Conservation (phyloP, 805 yeast species). For the Candida cerambycidarum region DNA sequence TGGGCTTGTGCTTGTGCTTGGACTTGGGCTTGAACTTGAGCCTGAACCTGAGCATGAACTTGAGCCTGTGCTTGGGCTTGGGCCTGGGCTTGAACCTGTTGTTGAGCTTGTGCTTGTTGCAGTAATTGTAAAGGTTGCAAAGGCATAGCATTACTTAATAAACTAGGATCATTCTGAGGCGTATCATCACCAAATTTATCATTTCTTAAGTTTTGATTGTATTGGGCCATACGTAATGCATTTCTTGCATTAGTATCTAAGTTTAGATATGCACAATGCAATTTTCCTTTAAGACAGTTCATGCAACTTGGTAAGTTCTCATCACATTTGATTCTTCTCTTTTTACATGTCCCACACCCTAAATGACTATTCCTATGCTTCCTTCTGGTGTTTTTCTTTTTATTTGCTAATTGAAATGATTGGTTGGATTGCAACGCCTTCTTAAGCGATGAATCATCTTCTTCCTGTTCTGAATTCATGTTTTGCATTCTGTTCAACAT, state of each 20-base stretch:
- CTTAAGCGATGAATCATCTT: conserved; percentile 14
- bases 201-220: conserved; percentile 35
- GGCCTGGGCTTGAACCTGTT: background rate
- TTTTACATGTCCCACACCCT: conserved; percentile 69
- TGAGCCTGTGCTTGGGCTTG: conserved; percentile 1
- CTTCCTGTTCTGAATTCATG: background rate
- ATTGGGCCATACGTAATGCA: conserved; percentile 51
- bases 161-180: background rate
- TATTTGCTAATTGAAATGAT: conserved; percentile 15
- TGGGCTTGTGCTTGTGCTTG: conserved; percentile 1
- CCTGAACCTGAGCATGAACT: background rate
- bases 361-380: conserved; percentile 67
- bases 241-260: conserved; percentile 50
- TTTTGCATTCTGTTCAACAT: background rate
- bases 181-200: conserved; percentile 20
- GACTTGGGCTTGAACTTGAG: background rate
- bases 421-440: conserved; percentile 16
- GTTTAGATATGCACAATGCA: conserved; percentile 46
- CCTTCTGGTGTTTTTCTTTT: conserved; percentile 49
- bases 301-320: conserved; percentile 50
- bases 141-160: background rate
- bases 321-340: conserved; percentile 52
- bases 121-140: conserved; percentile 8
- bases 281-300: conserved; percentile 47
- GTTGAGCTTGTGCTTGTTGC: conserved; percentile 13